These are phyloP conservation scores for Mucor mucedo DNA, from an alignment of 371 early-diverging fungal genomes.

Conservation along the genomic window DNA sequence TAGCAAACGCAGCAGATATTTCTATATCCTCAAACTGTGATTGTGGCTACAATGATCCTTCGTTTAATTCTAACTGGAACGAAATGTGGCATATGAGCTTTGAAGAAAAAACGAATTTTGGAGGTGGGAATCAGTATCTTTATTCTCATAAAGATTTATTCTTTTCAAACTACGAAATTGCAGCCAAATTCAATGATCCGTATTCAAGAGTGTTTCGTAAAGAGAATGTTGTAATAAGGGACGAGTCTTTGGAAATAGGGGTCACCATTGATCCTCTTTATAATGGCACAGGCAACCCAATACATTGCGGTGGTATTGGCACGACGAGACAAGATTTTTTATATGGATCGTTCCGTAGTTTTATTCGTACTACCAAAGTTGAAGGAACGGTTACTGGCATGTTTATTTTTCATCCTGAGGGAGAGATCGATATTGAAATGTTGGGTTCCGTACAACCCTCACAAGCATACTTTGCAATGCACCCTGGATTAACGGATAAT, in stretches of 20 bases:
- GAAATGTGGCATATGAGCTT: slow-evolving; percentile 45
- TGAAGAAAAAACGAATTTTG: slow-evolving; percentile 26
- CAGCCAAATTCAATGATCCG: slow-evolving; percentile 34
- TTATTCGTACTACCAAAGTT: slow-evolving; percentile 29
- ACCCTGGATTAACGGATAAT: slow-evolving; percentile 43
- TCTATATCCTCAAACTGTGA: slow-evolving; percentile 20
- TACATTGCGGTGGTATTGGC: slow-evolving; percentile 6
- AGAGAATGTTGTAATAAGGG: slow-evolving; percentile 29
- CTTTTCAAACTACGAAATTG: slow-evolving; percentile 33
- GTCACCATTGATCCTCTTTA: slow-evolving; percentile 6
- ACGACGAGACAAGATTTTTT: slow-evolving; percentile 39
- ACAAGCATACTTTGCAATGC: slow-evolving; percentile 44
- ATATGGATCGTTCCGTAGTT: slow-evolving; percentile 49
- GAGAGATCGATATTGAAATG: slow-evolving; percentile 52
- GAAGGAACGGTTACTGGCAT: slow-evolving; percentile 49
- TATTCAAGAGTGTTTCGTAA: slow-evolving; percentile 37
- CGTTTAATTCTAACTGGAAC: slow-evolving; percentile 30
- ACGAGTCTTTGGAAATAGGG: slow-evolving; percentile 26
- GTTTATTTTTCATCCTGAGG: slow-evolving; percentile 39
- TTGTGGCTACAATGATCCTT: slow-evolving; percentile 42
- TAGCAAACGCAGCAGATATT: too few relatives aligned
- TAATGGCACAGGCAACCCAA: not conserved
- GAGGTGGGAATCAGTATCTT: slow-evolving; percentile 13
- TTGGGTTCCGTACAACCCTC: slow-evolving; percentile 35
- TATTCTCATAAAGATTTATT: slow-evolving; percentile 23